These are phyloP conservation scores for Asterella californica DNA, from an alignment of 225 moss, liverwort and hornwort species.

Conservation along the genomic window DNA sequence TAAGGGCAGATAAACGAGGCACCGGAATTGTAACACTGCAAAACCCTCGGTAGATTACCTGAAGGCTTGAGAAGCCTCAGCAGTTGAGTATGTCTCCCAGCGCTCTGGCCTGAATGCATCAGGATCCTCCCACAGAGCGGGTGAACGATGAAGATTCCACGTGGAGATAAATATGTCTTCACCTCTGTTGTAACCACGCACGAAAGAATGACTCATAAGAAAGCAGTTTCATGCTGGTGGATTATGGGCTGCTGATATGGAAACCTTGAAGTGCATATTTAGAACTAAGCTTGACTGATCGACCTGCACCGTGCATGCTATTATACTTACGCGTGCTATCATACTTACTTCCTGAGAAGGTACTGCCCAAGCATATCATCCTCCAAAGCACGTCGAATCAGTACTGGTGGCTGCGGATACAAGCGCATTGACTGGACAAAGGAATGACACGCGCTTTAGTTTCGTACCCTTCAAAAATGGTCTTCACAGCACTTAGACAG, in stretches of 20 bases:
- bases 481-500: neutral
- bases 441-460: neutral
- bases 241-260: neutral
- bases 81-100: conserved; percentile 65
- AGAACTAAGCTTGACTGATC: neutral
- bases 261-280: neutral
- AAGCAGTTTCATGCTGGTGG: neutral
- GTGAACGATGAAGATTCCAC: conserved; percentile 81
- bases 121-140: conserved; percentile 62
- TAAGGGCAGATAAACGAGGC: neutral
- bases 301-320: neutral
- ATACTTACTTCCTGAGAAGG: conserved; percentile 51
- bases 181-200: conserved; percentile 44
- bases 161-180: conserved; percentile 87
- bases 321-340: conserved; percentile 38
- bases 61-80: conserved; percentile 71
- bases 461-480: neutral
- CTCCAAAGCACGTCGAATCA: conserved; percentile 72
- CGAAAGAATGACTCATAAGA: neutral
- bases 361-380: conserved; percentile 66
- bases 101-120: conserved; percentile 75
- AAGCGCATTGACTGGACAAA: conserved; percentile 71
- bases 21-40: no score
- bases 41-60: conserved; percentile 37
- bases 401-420: conserved; percentile 82